Percentiles rank a stretch among this genome's conserved stretches.
Evolutionary conservation across 805 yeast genomes (phyloP).

Genomic region (Metschnikowia kofuensis): DNA sequence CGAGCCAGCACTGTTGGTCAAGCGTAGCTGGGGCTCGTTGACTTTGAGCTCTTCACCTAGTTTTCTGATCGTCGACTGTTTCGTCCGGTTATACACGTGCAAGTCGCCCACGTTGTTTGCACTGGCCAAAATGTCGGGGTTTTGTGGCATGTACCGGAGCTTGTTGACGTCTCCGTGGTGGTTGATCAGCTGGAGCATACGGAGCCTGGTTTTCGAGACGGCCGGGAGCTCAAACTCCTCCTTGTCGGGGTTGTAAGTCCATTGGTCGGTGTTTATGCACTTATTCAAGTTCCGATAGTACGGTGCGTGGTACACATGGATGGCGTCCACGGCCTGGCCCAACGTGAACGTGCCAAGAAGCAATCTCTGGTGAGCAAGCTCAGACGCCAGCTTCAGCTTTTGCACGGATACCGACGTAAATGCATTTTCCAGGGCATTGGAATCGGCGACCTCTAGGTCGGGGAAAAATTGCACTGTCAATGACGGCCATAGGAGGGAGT

Average conservation of each 20-base stretch:
- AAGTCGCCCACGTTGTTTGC: constrained; percentile 64
- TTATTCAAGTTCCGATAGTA: constrained; percentile 29
- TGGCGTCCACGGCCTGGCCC: constrained; percentile 19
- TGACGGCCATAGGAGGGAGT: constrained; percentile 64
- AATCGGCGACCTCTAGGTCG: constrained; percentile 32
- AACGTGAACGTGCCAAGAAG: constrained; percentile 19
- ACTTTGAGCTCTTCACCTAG: constrained; percentile 26
- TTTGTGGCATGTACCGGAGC: constrained; percentile 76
- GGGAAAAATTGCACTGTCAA: constrained; percentile 62
- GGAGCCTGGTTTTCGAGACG: constrained; percentile 26
- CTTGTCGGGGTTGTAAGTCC: constrained; percentile 37
- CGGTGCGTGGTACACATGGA: constrained; percentile 33
- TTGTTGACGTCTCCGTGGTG: constrained; percentile 73
- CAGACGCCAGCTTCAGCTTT: not conserved
- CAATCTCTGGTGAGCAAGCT: constrained; percentile 17
- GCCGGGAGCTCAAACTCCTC: constrained; percentile 38
- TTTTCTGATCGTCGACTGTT: constrained; percentile 49
- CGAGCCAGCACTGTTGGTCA: constrained; percentile 27
- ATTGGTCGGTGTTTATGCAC: constrained; percentile 35
- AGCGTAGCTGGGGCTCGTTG: constrained; percentile 49
- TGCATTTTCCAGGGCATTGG: not conserved
- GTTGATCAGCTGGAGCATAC: constrained; percentile 54
- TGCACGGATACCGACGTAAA: not conserved
- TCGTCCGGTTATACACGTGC: constrained; percentile 76
- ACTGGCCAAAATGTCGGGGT: constrained; percentile 78